A percentile compares a stretch with the other conserved stretches of the same genome.
Conservation (phyloP, 1,284 basidiomycete genomes). For the Microstroma glucosiphilum region DNA sequence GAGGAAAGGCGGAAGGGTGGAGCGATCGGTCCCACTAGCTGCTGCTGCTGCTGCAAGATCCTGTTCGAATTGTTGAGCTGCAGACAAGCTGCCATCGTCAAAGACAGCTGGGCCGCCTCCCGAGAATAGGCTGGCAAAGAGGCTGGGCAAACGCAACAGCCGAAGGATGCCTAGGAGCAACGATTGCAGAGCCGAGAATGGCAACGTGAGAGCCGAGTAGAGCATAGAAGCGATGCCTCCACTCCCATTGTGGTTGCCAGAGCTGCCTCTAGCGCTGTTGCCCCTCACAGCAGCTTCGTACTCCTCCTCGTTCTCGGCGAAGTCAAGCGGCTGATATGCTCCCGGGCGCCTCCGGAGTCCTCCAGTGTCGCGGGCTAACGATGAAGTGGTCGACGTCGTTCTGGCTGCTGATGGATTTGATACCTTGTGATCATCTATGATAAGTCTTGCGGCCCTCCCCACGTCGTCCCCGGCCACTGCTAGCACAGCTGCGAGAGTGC, state of each 20-base stretch:
- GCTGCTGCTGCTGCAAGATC: not conserved
- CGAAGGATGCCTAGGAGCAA: not conserved
- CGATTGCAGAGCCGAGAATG: not conserved
- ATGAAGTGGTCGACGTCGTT: constrained; percentile 25
- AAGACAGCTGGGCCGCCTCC: not conserved
- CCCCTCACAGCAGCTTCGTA: constrained; percentile 2
- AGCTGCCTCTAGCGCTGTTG: not conserved
- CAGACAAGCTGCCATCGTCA: not conserved
- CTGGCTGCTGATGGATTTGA: constrained; percentile 12
- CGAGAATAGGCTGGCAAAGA: not conserved
- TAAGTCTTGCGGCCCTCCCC: not conserved
- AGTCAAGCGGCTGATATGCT: not conserved
- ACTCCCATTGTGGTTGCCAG: not conserved
- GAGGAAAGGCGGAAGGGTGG: not conserved
- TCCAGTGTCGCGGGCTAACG: constrained; percentile 16
- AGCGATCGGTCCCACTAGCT: not conserved
- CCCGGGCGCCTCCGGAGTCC: not conserved
- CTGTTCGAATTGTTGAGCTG: not conserved
- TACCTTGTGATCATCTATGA: constrained; percentile 2
- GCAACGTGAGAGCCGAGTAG: not conserved
- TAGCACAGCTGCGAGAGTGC: not conserved
- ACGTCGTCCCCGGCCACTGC: not conserved
- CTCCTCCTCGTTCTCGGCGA: constrained; percentile 1
- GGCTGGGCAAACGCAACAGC: not conserved
- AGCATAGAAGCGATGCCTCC: not conserved